Evolutionary conservation across 805 yeast species (phyloP), one percentile per base, ranked within the genome.

Genomic region (Candida cerambycidarum): DNA sequence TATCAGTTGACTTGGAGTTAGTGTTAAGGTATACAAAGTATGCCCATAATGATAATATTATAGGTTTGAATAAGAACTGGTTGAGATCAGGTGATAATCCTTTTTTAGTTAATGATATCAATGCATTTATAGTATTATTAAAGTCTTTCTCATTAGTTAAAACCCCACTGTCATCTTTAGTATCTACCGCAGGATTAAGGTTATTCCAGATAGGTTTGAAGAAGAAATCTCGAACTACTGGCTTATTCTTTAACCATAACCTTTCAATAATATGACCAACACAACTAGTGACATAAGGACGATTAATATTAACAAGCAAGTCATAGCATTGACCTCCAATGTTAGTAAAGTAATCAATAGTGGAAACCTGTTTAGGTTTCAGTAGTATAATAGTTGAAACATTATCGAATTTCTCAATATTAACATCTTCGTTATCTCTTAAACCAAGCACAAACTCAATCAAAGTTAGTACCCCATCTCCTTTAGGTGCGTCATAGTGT

Each of bases 391-490:
- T 71, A 32, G 73, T 75, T n/a, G 85, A 78, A 1, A 87, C 85
- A 44, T 82, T 77, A 19, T 79, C 80, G 37, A 87, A 69, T 50
- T 80, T 84, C 24, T 78, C 80, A n/a, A 81, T 61, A 48, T 81
- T 82, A 11, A 89, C 62, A 10, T 79, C 81, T 43, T 84, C 92
- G 41, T 74, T 71, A 32, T 88, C 95, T 43, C 96, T 69, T 18
- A 86, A 67, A 0, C 96, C 96, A 11, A 85, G 67, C 0, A 86
- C 71, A 48, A 86, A 80, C 59, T 92, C 97, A 21, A 89, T 71
- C 38, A 92, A 62, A 1, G 89, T 73, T 21, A 77, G 62, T 1
- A 93, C 79, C 0, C 98, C 97, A 54, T 84, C 82, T 1, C 62
- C 45, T 16, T 53, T 59, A 2, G 74, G 60, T 17, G 95, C 73